Base-by-base conservation (phyloP, 2,329 filamentous ascomycete genomes). In the Colletotrichum sp. region DNA sequence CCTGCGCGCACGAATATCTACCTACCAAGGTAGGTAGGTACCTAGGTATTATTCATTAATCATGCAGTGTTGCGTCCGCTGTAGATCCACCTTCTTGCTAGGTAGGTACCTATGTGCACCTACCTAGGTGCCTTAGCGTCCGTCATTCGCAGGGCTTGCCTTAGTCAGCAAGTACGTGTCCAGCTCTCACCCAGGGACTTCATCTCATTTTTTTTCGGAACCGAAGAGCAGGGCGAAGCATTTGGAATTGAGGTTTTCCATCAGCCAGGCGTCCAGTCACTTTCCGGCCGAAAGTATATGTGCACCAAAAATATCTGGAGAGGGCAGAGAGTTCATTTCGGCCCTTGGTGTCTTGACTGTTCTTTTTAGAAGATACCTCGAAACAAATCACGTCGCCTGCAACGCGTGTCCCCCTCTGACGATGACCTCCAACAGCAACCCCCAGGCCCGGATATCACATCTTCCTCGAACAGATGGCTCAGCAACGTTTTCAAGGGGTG, bases 391-490 rank as follows among this genome's bases (percentile, higher is more conserved):
- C 39, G 59, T n/a, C 59, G 13, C 28, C 18, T 34, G 18, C 28
- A 13, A 8, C 59, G 26, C 26, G 18, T 49, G 8, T n/a, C n/a
- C 4, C 32, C 28, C 13, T n/a, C 10, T 24, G 24, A 59, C 28
- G 21, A 77, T 77, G 75, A 39, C 83, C 12, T 49, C 49, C 16
- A 39, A 52, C n/a, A 32, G 81, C 69, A 88, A 89, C 77, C 91
- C 91, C 44, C 86, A 87, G 71, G 90, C 89, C 39, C 84, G 88
- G 26, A 83, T 94, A 13, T 90, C 90, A 34, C 89, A 89, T 78
- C 89, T 98, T 4, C 89, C 92, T 76, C 93, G 93, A 77, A 91
- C 95, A 30, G 95, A 98, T 83, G 95, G 95, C 77, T 98, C 95
- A 64, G 94, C 94, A 13, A 94, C 92, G 12, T 96, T 95, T 83